Evolutionary conservation across 495 filamentous ascomycete genomes (phyloP), one percentile per base, ranked within the genome.

Genomic region (Cenococcum geophilum): DNA sequence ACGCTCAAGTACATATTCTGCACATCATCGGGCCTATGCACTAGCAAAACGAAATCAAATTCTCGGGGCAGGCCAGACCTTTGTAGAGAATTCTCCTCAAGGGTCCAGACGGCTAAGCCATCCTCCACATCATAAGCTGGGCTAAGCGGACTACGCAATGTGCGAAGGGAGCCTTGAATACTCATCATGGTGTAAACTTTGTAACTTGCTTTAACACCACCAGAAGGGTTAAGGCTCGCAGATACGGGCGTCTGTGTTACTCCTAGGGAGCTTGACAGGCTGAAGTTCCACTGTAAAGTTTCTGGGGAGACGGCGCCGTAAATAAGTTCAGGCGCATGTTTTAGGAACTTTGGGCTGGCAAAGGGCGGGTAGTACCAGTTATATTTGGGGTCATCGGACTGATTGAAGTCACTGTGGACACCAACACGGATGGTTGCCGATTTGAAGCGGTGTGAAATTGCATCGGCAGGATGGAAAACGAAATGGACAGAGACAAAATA

Each of bases 111-210:
- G 5, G 80, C 68, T 61, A 77, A 74, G 1, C 73, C 77, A 27
- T 77, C 74, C 34, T 78, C 76, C 6, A 75, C 69, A 55, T 78
- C 76, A 54, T 71, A 76, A 5, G 68, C 57, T 14, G 43, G 68
- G 1, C 74, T 75, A 10, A 62, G 59, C 4, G 72, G 64, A 51
- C 72, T 76, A 32, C 71, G 72, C 42, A 73, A 47, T 1, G 76
- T 76, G 6, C 79, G 75, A 6, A 74, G 69, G 5, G 78, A 80
- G 14, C 78, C 79, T 65, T 81, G 79, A 22, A 82, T 80, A 36
- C 75, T 74, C 79, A 82, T 79, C 77, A 80, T 80, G 60, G 78
- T 76, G 58, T 77, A 80, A 18, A 80, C 70, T 18, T 72, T 73
- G 58, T 78, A 79, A 2, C 68, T 72, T 1, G 70, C 68, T 32